Evolutionary conservation across 345 rosid genomes (phyloP).

Genomic region (Rubroshorea leprosula): DNA sequence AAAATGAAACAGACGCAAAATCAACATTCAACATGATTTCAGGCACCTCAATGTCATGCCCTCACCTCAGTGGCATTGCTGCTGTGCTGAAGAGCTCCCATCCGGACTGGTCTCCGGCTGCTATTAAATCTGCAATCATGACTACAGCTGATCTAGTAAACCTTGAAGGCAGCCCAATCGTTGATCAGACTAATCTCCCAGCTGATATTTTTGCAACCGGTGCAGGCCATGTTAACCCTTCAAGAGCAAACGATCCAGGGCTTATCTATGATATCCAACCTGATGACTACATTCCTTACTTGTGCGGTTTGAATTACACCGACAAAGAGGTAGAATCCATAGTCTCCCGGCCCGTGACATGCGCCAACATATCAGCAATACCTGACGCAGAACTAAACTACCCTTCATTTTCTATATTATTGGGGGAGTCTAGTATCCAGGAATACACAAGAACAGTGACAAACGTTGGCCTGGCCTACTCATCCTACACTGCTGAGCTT

Average conservation of each 20-base stretch:
- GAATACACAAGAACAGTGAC: conserved; percentile 33
- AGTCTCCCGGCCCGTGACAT: conserved; percentile 14
- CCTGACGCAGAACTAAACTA: conserved; percentile 33
- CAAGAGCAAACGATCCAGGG: conserved; percentile 39
- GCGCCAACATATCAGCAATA: conserved; percentile 13
- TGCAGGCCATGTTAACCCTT: conserved; percentile 52
- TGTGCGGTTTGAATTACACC: conserved; percentile 33
- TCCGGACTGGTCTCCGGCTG: conserved; percentile 49
- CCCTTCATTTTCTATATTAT: conserved; percentile 28
- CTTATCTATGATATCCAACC: conserved; percentile 40
- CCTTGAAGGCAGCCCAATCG: conserved; percentile 26
- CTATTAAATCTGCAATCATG: conserved; percentile 45
- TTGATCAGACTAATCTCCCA: conserved; percentile 29
- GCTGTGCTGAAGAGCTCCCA: conserved; percentile 38
- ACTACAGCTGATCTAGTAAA: conserved; percentile 34
- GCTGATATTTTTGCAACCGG: conserved; percentile 38
- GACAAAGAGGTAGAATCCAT: conserved; percentile 19
- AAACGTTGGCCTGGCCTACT: conserved; percentile 31
- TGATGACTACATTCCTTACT: conserved; percentile 35
- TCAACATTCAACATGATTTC: conserved; percentile 38
- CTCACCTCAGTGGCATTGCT: conserved; percentile 44
- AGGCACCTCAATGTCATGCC: conserved; percentile 58
- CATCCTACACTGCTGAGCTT: conserved; percentile 21
- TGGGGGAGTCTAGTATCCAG: conserved; percentile 5
- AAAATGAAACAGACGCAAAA: conserved; percentile 27